Evolutionary conservation across 768 basidiomycete species (phyloP), one percentile per base, ranked within the genome.

Genomic region (Lactarius deliciosus): DNA sequence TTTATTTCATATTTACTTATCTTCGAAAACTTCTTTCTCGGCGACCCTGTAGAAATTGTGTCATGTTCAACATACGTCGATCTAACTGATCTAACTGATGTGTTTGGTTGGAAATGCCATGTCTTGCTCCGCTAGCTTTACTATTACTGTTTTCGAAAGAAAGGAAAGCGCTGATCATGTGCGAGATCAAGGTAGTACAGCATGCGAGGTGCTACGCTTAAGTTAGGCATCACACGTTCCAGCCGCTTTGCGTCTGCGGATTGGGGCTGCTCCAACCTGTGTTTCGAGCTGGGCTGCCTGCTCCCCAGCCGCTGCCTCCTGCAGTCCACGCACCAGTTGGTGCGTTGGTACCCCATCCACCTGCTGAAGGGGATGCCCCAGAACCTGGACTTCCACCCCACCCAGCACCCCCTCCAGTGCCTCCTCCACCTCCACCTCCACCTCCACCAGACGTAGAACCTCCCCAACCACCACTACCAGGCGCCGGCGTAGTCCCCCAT

Each of bases 301-400:
- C 34, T 32, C 68, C 74, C 74, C 77, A 74, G 28, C 72, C 74
- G 61, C 72, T 63, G 66, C 77, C 75, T 11, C 71, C 71, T 40
- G 71, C n/a, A 2, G 69, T 41, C 68, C 68, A 41, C 64, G 70
- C 36, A 59, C 82, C 66, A 82, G 85, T 58, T 76, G 79, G 41
- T 74, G 72, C 41, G 72, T 72, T 60, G 72, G 76, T 63, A 72
- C 68, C 73, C 72, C 75, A 73, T 72, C 78, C 68, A 71, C 78
- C 63, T 73, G 72, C 67, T 67, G 71, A 41, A 38, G 47, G 60
- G 22, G 47, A 68, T 58, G 25, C 65, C 34, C 72, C 72, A 64
- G 70, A 68, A 28, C 68, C 70, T 32, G 71, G 58, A 22, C 36
- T 38, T 16, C 43, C 57, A 57, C 66, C 61, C 64, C 66, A 68